Evolutionary conservation across 345 rosid species (phyloP).

Genomic region (Pistacia atlantica): DNA sequence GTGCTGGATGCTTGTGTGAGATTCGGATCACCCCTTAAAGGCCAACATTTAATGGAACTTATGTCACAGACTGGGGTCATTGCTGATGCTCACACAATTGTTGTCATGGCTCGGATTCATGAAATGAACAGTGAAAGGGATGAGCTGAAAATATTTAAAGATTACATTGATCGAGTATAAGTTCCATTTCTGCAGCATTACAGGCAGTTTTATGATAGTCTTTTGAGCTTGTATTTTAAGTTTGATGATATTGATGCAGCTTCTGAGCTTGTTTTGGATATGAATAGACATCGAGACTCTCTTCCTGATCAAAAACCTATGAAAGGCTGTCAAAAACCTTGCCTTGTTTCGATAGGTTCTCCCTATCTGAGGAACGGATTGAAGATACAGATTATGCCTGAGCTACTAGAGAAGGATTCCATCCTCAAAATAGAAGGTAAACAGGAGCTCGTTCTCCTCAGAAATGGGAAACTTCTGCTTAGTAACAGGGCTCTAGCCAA

Average conservation of each 20-base stretch:
- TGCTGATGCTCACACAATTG: constrained; percentile 78
- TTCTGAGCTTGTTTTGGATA: no score
- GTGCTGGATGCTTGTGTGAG: constrained; percentile 77
- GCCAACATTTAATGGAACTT: constrained; percentile 67
- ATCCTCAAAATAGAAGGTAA: constrained; percentile 36
- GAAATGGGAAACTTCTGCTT: constrained; percentile 52
- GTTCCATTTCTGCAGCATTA: constrained; percentile 52
- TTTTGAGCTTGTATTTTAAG: constrained; percentile 70
- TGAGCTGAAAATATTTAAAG: constrained; percentile 73
- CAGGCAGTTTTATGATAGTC: constrained; percentile 56
- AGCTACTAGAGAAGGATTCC: constrained; percentile 53
- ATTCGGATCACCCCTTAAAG: constrained; percentile 65
- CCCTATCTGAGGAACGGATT: constrained; percentile 63
- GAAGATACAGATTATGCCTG: constrained; percentile 58
- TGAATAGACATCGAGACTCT: no score
- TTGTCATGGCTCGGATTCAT: constrained; percentile 57
- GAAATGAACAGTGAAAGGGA: constrained; percentile 76
- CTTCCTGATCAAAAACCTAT: no score
- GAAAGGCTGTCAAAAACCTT: no score
- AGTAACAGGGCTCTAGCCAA: constrained; percentile 63
- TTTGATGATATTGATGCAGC: constrained; percentile 73
- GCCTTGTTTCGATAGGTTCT: no score
- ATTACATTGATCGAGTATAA: constrained; percentile 48
- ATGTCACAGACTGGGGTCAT: constrained; percentile 57
- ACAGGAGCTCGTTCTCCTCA: constrained; percentile 41